Evolutionary conservation across 306 rosid species (phyloP).

Genomic region (Crataegus laevigata): DNA sequence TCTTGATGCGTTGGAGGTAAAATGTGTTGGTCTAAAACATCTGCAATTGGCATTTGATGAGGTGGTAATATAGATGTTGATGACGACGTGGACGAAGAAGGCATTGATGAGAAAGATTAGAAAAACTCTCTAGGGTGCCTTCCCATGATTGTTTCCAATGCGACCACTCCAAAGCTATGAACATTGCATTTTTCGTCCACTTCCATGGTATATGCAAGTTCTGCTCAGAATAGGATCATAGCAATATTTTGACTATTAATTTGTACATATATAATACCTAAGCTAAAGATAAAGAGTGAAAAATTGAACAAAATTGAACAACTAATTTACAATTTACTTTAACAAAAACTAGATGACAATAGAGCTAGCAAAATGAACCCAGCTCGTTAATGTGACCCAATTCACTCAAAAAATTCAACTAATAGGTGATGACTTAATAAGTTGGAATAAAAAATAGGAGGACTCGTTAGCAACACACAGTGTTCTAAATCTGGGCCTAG

Average conservation of each 20-base stretch:
- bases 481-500: no score
- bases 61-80: background rate
- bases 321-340: no score
- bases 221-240: background rate
- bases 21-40: slow-evolving; percentile 7
- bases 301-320: no score
- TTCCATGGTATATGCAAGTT: slow-evolving; percentile 11
- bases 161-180: slow-evolving; percentile 12
- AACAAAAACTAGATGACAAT: no score
- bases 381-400: no score
- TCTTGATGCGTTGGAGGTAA: background rate
- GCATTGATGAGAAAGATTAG: background rate
- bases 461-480: no score
- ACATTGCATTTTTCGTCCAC: slow-evolving; percentile 7
- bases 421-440: no score
- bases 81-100: background rate
- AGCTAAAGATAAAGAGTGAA: no score
- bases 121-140: background rate
- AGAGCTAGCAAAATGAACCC: no score
- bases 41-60: background rate
- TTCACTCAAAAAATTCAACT: no score
- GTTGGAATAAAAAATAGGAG: no score
- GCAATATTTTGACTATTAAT: background rate
- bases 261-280: no score
- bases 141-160: slow-evolving; percentile 14